phyloP scores from a whole-genome alignment of 164 flowering plant genomes.

The Houttuynia cordata region DNA sequence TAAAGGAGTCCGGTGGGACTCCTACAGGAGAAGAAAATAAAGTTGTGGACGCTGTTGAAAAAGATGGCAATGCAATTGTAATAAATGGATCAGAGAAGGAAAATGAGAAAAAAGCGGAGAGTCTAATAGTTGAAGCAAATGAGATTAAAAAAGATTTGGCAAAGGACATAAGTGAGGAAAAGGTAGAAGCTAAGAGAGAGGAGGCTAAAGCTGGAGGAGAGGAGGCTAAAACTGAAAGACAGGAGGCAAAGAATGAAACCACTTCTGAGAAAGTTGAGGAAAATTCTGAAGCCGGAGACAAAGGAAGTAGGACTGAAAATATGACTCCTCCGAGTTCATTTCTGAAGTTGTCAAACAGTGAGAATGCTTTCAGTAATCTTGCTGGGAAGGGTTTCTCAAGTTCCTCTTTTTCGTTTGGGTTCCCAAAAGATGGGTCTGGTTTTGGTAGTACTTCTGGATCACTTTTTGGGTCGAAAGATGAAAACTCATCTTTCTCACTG shows the following conservation, averaged over 20 bases:
- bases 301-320: constrained; percentile 9
- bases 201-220: too few species aligned
- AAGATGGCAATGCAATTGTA: constrained; percentile 14
- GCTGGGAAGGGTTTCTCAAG: constrained; percentile 78
- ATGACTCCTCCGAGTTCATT: constrained; percentile 54
- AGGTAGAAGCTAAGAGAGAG: neutral
- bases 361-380: constrained; percentile 88
- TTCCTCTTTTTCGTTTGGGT: constrained; percentile 71
- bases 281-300: constrained; percentile 5
- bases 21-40: constrained; percentile 9
- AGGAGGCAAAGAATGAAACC: constrained; percentile 9
- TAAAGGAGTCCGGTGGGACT: constrained; percentile 11
- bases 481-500: constrained; percentile 25
- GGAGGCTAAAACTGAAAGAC: too few species aligned
- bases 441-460: constrained; percentile 30
- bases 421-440: constrained; percentile 41
- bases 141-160: constrained; percentile 5
- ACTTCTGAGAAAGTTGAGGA: constrained; percentile 16
- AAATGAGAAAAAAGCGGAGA: constrained; percentile 2
- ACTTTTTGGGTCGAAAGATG: constrained; percentile 32
- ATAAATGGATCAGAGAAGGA: constrained; percentile 15
- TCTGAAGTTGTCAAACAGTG: constrained; percentile 68
- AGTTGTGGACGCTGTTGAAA: neutral
- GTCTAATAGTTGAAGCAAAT: constrained; percentile 1
- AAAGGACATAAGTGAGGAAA: constrained; percentile 1